Evolutionary conservation across 805 yeast genomes (phyloP).

Genomic region (Brettanomyces naardenensis): DNA sequence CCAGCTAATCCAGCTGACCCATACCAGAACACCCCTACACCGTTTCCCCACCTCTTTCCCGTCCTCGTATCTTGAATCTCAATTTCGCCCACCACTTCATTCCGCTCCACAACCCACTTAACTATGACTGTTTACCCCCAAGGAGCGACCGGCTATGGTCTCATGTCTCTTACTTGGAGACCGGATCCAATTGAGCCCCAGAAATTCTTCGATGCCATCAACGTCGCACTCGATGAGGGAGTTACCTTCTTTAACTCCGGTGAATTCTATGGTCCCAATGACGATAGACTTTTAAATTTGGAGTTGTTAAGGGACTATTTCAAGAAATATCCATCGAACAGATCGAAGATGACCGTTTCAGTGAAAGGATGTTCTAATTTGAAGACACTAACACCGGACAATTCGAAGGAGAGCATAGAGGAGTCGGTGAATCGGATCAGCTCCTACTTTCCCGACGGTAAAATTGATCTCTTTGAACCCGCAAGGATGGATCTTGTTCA

Average conservation of each 20-base stretch:
- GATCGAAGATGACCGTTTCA: conserved; percentile 48
- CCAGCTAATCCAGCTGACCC: too few relatives aligned
- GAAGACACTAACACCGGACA: conserved; percentile 36
- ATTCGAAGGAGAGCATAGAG: conserved; percentile 38
- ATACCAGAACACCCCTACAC: too few relatives aligned
- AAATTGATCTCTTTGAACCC: conserved; percentile 51
- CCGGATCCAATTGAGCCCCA: conserved; percentile 47
- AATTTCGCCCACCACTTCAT: too few relatives aligned
- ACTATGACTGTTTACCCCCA: too few relatives aligned
- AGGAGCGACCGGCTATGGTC: conserved; percentile 55
- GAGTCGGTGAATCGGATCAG: conserved; percentile 40
- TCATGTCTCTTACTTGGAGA: conserved; percentile 76
- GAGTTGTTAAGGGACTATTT: conserved; percentile 50
- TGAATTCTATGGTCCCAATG: conserved; percentile 62
- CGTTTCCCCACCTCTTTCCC: too few relatives aligned
- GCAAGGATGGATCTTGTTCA: conserved; percentile 59
- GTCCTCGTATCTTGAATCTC: too few relatives aligned
- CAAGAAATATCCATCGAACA: conserved; percentile 44
- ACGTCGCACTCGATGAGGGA: conserved; percentile 40
- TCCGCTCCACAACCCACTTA: not conserved
- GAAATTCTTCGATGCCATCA: conserved; percentile 45
- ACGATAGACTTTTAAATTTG: conserved; percentile 41
- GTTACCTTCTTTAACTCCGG: conserved; percentile 61
- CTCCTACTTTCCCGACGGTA: conserved; percentile 27
- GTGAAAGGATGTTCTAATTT: conserved; percentile 59